Evolutionary conservation across 2,329 filamentous ascomycete species (phyloP).

Genomic region (Fonsecaea erecta): DNA sequence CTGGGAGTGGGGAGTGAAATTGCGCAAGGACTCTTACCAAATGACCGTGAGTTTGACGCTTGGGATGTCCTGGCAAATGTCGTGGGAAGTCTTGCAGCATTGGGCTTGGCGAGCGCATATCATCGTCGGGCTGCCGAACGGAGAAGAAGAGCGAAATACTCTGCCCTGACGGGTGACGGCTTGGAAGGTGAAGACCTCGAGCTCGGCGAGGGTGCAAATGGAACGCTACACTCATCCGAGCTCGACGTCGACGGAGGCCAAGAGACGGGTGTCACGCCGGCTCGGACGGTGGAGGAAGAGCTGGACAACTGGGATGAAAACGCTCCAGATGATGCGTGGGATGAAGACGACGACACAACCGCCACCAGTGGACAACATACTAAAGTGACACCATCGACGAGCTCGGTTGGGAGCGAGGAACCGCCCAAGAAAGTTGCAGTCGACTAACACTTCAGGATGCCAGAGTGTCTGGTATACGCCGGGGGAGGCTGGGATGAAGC

Average conservation of each 20-base stretch:
- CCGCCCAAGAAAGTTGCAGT: conserved; percentile 36
- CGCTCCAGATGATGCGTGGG: conserved; percentile 65
- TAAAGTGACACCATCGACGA: conserved; percentile 39
- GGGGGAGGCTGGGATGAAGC: background rate
- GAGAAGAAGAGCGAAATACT: conserved; percentile 73
- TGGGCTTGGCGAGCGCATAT: conserved; percentile 84
- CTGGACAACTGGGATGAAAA: conserved; percentile 96
- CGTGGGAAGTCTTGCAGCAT: conserved; percentile 71
- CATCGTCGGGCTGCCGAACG: conserved; percentile 94
- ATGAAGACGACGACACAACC: conserved; percentile 59
- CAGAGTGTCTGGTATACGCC: background rate
- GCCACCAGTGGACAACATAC: conserved; percentile 33
- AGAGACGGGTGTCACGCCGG: conserved; percentile 39
- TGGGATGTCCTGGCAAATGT: conserved; percentile 90
- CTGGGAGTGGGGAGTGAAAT: conserved; percentile 62
- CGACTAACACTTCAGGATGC: conserved; percentile 22
- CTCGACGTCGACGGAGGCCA: conserved; percentile 16
- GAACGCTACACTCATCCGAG: conserved; percentile 9
- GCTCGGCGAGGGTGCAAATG: conserved; percentile 54
- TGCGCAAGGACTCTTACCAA: conserved; percentile 68
- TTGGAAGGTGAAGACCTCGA: conserved; percentile 69
- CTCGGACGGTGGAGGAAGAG: conserved; percentile 71
- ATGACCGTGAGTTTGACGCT: conserved; percentile 73
- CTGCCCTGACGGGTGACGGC: conserved; percentile 64
- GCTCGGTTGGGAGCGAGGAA: conserved; percentile 37